These are phyloP conservation scores for Rosa hybrid DNA, from an alignment of 331 rosid species.

Conservation along the genomic window DNA sequence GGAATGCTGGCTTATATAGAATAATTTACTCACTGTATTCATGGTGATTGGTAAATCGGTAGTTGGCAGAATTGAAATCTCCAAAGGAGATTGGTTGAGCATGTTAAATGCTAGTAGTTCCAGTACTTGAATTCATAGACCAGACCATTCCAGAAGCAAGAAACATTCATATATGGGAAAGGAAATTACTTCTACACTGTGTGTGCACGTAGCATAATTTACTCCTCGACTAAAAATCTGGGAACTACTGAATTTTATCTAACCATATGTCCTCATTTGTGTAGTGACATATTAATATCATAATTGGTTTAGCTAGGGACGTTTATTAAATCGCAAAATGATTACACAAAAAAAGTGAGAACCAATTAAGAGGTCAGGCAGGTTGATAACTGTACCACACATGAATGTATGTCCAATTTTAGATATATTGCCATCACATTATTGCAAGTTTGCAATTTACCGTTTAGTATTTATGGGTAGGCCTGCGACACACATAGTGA, in stretches of 20 bases:
- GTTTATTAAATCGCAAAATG: no score
- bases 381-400: no score
- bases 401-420: no score
- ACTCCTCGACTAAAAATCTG: not conserved
- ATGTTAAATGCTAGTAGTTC: not conserved
- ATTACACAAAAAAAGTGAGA: no score
- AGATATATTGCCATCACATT: no score
- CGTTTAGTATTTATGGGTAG: no score
- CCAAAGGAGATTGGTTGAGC: slow-evolving; percentile 4
- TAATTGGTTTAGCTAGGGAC: no score
- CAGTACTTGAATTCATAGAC: not conserved
- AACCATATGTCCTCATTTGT: not conserved
- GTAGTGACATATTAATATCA: not conserved
- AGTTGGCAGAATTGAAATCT: slow-evolving; percentile 12
- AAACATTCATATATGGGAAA: not conserved
- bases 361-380: no score
- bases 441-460: no score
- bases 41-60: not conserved
- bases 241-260: not conserved
- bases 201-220: not conserved
- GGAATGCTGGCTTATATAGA: slow-evolving; percentile 6
- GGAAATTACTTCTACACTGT: not conserved
- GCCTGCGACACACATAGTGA: no score
- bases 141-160: not conserved
- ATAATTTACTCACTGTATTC: not conserved